These are phyloP conservation scores for Trypanosoma lewisi DNA, from an alignment of 208 protist genomes.

Conservation along the genomic window DNA sequence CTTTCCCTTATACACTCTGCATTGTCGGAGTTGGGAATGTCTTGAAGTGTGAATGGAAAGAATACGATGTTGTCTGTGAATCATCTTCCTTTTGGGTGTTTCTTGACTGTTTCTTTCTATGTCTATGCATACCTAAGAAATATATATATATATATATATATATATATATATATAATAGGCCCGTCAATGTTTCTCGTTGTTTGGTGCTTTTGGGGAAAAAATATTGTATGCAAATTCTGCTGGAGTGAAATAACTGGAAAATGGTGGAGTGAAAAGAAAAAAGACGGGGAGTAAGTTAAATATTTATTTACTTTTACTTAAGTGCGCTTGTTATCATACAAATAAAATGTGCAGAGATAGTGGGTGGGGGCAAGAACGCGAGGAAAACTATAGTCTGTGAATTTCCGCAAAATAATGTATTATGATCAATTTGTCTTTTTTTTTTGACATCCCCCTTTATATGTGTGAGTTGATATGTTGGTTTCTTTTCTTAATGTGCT, in stretches of 20 bases:
- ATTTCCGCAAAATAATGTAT: not conserved
- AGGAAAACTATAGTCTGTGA: too few relatives aligned
- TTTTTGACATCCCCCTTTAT: not conserved
- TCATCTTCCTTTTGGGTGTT: constrained; percentile 1
- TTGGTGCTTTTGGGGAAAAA: not conserved
- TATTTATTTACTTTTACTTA: too few relatives aligned
- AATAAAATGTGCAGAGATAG: too few relatives aligned
- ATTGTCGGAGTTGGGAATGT: not conserved
- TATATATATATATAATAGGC: constrained; percentile 33
- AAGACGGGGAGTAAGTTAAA: too few relatives aligned
- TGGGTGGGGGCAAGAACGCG: too few relatives aligned
- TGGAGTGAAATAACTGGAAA: not conserved
- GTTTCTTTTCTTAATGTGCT: too few relatives aligned
- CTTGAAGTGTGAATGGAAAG: not conserved
- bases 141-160: too few relatives aligned
- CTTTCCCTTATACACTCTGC: not conserved
- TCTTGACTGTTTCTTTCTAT: not conserved
- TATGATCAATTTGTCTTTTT: not conserved
- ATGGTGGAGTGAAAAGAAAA: too few relatives aligned
- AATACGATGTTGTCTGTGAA: not conserved
- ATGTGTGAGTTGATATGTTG: not conserved
- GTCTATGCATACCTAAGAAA: constrained; percentile 1
- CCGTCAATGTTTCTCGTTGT: not conserved
- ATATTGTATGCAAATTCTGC: not conserved
- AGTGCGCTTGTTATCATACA: too few relatives aligned